These are phyloP conservation scores for Aspergillus transmontanensis DNA, from an alignment of 2,329 filamentous ascomycete genomes.

Conservation along the genomic window DNA sequence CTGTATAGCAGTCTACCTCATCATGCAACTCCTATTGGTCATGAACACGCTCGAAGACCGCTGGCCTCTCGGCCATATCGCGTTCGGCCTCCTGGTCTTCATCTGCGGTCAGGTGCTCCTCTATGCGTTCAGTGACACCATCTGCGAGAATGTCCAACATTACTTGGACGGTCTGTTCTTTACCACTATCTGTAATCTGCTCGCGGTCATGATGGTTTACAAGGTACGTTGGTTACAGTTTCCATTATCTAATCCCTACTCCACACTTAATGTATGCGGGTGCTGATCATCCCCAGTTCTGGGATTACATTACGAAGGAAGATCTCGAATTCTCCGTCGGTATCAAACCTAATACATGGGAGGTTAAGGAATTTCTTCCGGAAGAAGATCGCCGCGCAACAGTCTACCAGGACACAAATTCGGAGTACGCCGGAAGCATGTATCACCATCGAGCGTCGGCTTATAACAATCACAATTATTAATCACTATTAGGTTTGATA, in stretches of 20 bases:
- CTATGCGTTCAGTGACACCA: constrained; percentile 82
- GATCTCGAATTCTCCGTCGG: constrained; percentile 98
- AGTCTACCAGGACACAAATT: constrained; percentile 64
- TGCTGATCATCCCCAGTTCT: constrained; percentile 66
- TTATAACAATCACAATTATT: constrained; percentile 42
- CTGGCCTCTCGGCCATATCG: constrained; percentile 91
- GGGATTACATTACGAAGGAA: constrained; percentile 98
- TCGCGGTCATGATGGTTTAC: constrained; percentile 99
- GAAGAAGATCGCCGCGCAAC: constrained; percentile 78
- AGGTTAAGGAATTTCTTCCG: constrained; percentile 86
- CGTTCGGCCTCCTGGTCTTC: constrained; percentile 89
- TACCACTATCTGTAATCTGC: constrained; percentile 86
- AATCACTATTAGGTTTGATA: constrained; percentile 8
- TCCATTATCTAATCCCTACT: background rate
- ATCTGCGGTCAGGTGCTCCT: constrained; percentile 88
- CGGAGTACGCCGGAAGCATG: constrained; percentile 49
- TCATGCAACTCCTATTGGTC: constrained; percentile 86
- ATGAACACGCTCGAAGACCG: constrained; percentile 88
- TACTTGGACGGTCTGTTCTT: constrained; percentile 96
- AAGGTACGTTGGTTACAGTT: constrained; percentile 63
- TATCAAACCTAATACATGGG: constrained; percentile 95
- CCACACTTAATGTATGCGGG: constrained; percentile 30
- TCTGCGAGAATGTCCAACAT: constrained; percentile 83
- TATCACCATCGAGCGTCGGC: constrained; percentile 44
- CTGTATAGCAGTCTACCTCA: constrained; percentile 80